These are phyloP conservation scores for Hymenoscyphus occultus DNA, from an alignment of 2,329 filamentous ascomycete genomes.

Conservation along the genomic window DNA sequence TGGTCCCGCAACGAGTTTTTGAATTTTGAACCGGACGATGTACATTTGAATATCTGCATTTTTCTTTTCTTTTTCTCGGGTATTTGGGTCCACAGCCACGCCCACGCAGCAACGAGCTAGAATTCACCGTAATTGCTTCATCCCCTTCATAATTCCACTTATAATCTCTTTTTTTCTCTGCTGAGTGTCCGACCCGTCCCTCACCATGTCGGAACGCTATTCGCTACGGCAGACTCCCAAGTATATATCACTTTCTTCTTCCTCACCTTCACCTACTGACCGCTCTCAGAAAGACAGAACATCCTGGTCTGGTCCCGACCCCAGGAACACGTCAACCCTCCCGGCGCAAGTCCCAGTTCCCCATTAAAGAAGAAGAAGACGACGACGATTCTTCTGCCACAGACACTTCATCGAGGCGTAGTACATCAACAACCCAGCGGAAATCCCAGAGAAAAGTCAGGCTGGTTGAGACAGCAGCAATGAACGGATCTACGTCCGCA, in stretches of 20 bases:
- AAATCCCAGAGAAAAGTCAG: slow-evolving; percentile 28
- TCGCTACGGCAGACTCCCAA: slow-evolving; percentile 36
- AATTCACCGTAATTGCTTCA: background rate
- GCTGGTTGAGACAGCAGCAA: slow-evolving; percentile 25
- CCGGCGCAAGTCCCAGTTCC: slow-evolving; percentile 40
- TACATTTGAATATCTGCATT: background rate
- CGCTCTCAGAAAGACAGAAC: slow-evolving; percentile 46
- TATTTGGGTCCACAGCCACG: background rate
- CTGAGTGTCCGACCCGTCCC: background rate
- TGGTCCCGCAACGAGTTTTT: background rate
- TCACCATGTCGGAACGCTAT: slow-evolving; percentile 36
- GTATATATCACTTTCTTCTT: slow-evolving; percentile 22
- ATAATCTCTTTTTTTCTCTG: slow-evolving; percentile 4
- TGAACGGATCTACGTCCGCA: slow-evolving; percentile 20
- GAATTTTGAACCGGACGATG: background rate
- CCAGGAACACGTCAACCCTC: slow-evolving; percentile 43
- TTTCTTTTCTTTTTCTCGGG: background rate
- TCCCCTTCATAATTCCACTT: background rate
- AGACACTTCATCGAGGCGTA: slow-evolving; percentile 27
- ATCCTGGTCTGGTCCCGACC: slow-evolving; percentile 51
- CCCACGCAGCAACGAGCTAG: background rate
- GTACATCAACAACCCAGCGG: slow-evolving; percentile 19
- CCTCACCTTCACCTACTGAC: slow-evolving; percentile 15
- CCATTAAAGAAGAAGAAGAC: slow-evolving; percentile 34
- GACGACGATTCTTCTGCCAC: slow-evolving; percentile 37